Evolutionary conservation across 768 basidiomycete genomes (phyloP), one percentile per base, ranked within the genome.

Genomic region (Calocybe cyanea): DNA sequence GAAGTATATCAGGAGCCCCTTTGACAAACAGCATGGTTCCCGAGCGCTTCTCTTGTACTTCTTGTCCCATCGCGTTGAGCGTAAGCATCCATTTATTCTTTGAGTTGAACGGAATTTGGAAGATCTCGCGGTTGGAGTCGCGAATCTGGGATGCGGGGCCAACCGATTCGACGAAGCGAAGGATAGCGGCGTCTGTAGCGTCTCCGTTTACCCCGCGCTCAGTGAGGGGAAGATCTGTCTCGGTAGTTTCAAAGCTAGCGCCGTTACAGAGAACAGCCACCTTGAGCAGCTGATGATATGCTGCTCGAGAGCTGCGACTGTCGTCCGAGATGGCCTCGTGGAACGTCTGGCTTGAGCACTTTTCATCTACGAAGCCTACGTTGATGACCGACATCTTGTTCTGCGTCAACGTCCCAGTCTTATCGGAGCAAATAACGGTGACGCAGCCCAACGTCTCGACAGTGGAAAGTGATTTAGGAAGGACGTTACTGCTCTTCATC

Each of bases 401-500:
- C 56, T 75, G 70, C 1, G 82, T 83, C 15, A 84, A 62, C 0
- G 79, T 81, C 11, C 81, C 78, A 0, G 80, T 80, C 59, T 85
- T 85, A 56, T 85, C 76, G 4, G 70, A 72, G 39, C 67, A 69
- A 25, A 74, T 58, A 8, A 72, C 73, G 43, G 77, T 76, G 57
- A 85, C 80, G 7, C 76, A 71, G 6, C 84, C 83, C 4, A 86
- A 68, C 6, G 79, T 80, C 59, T 86, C 83, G 23, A 86, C 80
- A 5, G 80, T 85, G 19, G 80, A 71, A 18, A 86, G 64, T 2
- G 77, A 77, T 53, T 76, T 76, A 55, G 38, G 52, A 8, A 56
- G 55, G 17, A 56, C 52, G 3, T 36, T 21, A 7, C 46, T 45
- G 0, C 1, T 34, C 41, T 51, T 51, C 55, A 56, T 56, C 8